Conservation (phyloP, 192 early-diverging fungal genomes). For the Geranomyces michiganensis region DNA sequence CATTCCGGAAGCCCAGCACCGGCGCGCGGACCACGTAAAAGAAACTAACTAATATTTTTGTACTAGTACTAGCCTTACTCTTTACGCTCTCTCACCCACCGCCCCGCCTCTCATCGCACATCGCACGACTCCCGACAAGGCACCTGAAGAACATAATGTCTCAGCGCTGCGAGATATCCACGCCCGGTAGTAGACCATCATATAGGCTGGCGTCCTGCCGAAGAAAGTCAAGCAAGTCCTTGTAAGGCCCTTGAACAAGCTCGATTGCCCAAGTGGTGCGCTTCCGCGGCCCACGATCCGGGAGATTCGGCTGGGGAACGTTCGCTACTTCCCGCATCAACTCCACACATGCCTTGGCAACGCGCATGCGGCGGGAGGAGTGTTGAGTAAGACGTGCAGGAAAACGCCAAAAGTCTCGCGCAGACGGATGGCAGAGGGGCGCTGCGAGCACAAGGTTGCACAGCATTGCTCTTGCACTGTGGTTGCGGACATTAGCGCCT, state of each 20-base stretch:
- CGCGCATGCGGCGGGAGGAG: constrained; percentile 3
- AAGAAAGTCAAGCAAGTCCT: background rate
- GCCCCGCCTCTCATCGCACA: no score
- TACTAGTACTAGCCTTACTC: no score
- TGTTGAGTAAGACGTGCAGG: background rate
- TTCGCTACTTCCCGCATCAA: background rate
- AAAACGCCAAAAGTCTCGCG: background rate
- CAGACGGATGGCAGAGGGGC: background rate
- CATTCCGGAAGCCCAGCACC: no score
- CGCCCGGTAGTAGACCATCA: no score
- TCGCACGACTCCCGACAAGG: no score
- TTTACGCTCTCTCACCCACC: no score
- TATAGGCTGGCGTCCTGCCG: background rate
- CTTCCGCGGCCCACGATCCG: background rate
- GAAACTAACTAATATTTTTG: no score
- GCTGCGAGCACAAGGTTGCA: background rate
- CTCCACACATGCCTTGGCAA: background rate
- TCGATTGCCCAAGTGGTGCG: background rate
- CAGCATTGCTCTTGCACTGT: background rate
- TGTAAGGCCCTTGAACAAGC: background rate
- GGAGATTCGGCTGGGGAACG: background rate
- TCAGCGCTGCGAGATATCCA: no score
- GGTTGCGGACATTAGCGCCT: background rate
- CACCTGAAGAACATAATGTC: no score
- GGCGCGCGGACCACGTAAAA: no score